Conservation (phyloP, 108 stramenopile species). For the Cylindrotheca closterium region DNA sequence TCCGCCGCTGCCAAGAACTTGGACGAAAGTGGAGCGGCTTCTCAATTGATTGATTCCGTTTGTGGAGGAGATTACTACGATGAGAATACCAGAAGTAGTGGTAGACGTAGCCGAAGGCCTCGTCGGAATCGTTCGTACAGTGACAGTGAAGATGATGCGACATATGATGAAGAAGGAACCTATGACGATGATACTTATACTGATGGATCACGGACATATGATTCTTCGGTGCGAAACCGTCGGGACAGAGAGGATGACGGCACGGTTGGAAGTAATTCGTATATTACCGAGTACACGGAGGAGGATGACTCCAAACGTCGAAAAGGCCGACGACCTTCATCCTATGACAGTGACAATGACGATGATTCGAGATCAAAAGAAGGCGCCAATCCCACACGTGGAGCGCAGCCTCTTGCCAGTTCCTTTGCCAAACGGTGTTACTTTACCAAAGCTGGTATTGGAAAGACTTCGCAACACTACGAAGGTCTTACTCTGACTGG, state of each 20-base stretch:
- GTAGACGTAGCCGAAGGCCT: constrained; percentile 2
- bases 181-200: constrained; percentile 33
- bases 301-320: constrained; percentile 34
- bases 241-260: constrained; percentile 17
- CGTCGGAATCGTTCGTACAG: constrained; percentile 12
- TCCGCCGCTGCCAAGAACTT: constrained; percentile 37
- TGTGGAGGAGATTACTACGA: constrained; percentile 39
- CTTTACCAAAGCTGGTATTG: constrained; percentile 87
- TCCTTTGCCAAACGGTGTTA: constrained; percentile 86
- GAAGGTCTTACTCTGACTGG: constrained; percentile 85
- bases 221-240: constrained; percentile 26
- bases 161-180: constrained; percentile 17
- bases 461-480: constrained; percentile 78
- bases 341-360: constrained; percentile 21
- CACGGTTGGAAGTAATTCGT: constrained; percentile 23
- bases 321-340: constrained; percentile 5
- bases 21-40: constrained; percentile 48
- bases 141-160: neutral
- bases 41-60: constrained; percentile 41
- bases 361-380: constrained; percentile 21
- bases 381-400: neutral
- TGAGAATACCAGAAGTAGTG: constrained; percentile 19
- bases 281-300: constrained; percentile 25
- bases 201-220: constrained; percentile 37
- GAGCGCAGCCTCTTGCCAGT: constrained; percentile 61